Percentiles rank a stretch among this genome's conserved stretches.
These are phyloP conservation scores for Phytophthora tentaculata DNA, from an alignment of 352 stramenopile genomes.

Conservation along the genomic window DNA sequence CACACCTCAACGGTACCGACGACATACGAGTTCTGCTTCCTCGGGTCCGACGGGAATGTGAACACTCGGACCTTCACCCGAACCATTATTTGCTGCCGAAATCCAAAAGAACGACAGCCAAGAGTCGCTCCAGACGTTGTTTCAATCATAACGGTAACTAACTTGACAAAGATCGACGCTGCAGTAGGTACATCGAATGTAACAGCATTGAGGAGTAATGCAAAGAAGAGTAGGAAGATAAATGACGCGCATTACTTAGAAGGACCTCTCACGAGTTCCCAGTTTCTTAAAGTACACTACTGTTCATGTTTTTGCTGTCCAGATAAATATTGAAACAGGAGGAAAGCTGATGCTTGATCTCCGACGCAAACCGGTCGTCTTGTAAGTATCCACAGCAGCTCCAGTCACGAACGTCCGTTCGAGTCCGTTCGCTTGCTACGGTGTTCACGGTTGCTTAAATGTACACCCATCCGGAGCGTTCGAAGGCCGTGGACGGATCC, in stretches of 20 bases:
- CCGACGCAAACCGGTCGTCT: background rate
- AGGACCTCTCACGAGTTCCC: conserved; percentile 28
- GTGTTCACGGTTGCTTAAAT: conserved; percentile 45
- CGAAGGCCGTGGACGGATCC: conserved; percentile 75
- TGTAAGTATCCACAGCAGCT: background rate
- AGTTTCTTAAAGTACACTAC: conserved; percentile 29
- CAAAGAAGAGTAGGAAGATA: conserved; percentile 2
- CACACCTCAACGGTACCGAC: conserved; percentile 71
- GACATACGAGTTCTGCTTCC: conserved; percentile 78
- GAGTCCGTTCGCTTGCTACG: conserved; percentile 13
- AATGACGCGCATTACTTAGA: conserved; percentile 23
- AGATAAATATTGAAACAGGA: conserved; percentile 44
- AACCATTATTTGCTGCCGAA: conserved; percentile 19
- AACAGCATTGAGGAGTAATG: too few species aligned
- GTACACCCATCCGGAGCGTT: conserved; percentile 78
- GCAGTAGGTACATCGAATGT: too few species aligned
- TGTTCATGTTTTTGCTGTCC: conserved; percentile 30
- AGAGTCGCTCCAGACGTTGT: background rate
- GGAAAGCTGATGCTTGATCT: conserved; percentile 1
- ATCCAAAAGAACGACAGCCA: background rate
- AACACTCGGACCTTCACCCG: conserved; percentile 79
- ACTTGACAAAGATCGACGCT: background rate
- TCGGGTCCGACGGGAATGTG: conserved; percentile 72
- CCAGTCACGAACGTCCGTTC: conserved; percentile 13
- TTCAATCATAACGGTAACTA: background rate